Conservation (phyloP, 768 basidiomycete genomes). For the Mrakia hoshinonis region DNA sequence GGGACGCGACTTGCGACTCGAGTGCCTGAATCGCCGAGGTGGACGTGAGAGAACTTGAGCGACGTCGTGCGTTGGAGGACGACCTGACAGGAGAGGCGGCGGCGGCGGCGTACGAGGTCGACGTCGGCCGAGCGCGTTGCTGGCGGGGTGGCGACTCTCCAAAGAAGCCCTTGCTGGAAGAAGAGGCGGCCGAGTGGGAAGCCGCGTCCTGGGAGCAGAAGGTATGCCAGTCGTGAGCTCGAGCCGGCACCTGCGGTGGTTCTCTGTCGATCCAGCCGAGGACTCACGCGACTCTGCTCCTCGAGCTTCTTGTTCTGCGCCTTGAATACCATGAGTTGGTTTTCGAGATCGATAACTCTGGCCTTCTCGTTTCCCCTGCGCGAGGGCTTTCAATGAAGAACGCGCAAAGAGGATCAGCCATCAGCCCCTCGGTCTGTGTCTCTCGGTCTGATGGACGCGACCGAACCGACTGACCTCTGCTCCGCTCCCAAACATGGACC, state of each 20-base stretch:
- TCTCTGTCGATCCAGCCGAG: too few relatives aligned
- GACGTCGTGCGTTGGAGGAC: conserved; percentile 27
- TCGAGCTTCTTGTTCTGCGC: conserved; percentile 3
- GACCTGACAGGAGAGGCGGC: conserved; percentile 27
- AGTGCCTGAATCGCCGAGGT: conserved; percentile 30
- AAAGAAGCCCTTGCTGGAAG: conserved; percentile 10
- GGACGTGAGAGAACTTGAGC: conserved; percentile 27
- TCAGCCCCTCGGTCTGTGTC: not conserved
- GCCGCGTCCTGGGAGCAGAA: not conserved
- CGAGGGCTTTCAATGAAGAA: not conserved
- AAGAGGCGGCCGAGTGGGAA: not conserved
- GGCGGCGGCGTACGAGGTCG: conserved; percentile 23
- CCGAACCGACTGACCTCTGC: not conserved
- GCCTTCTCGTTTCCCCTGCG: conserved; percentile 1
- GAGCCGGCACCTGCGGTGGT: too few relatives aligned
- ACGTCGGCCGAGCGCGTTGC: not conserved
- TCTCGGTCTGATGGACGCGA: too few relatives aligned
- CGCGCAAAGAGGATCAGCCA: not conserved
- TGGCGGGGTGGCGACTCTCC: not conserved
- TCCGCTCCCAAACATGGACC: not conserved
- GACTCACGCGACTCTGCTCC: conserved; percentile 7
- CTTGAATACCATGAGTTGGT: not conserved
- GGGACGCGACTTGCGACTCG: conserved; percentile 31
- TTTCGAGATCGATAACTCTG: conserved; percentile 11
- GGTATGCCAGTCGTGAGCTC: not conserved